These are phyloP conservation scores for Crassisporium funariophilum DNA, from an alignment of 768 basidiomycete species.

Conservation along the genomic window DNA sequence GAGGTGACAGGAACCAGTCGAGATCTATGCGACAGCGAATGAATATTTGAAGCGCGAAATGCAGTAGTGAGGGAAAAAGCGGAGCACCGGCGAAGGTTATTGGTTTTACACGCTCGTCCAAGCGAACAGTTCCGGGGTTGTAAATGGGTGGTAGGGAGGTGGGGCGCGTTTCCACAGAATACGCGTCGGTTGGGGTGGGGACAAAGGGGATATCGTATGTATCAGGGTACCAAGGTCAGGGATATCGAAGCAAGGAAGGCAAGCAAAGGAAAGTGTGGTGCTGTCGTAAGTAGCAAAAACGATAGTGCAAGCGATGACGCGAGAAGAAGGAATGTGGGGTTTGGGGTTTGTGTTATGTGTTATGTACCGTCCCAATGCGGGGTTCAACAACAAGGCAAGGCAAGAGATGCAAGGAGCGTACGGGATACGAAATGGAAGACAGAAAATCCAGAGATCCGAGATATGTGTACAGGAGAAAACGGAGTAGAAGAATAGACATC, in stretches of 20 bases:
- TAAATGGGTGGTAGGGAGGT: too few species aligned
- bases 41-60: neutral
- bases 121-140: slow-evolving; percentile 36
- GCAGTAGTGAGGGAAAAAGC: slow-evolving; percentile 1
- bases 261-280: neutral
- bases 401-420: neutral
- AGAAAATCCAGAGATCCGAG: neutral
- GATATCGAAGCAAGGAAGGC: neutral
- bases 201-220: neutral
- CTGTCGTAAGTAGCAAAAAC: neutral
- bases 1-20: slow-evolving; percentile 1
- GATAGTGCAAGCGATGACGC: neutral
- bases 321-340: neutral
- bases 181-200: neutral
- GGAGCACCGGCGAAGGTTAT: slow-evolving; percentile 3
- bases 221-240: neutral
- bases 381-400: neutral
- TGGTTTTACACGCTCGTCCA: slow-evolving; percentile 39
- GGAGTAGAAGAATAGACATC: neutral
- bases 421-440: neutral
- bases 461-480: neutral
- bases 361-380: too few species aligned
- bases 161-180: too few species aligned
- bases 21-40: neutral
- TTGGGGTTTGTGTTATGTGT: too few species aligned